Evolutionary conservation across 2,329 filamentous ascomycete genomes (phyloP).

Genomic region (Zymoseptoria tritici): DNA sequence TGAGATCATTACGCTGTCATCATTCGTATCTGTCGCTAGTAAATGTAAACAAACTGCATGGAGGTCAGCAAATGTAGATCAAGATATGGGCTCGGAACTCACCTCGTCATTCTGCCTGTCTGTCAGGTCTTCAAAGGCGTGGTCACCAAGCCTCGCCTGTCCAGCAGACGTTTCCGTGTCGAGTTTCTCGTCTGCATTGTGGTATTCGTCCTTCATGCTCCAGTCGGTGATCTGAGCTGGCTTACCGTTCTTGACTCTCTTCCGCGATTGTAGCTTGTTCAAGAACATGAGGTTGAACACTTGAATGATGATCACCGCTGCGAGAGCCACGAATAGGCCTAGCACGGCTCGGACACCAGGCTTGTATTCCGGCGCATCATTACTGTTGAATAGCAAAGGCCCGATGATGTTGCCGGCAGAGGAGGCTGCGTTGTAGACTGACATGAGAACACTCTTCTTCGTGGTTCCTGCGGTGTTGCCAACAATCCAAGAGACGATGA

Average conservation of each 20-base stretch:
- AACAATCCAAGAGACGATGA: conserved; percentile 62
- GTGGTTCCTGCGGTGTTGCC: conserved; percentile 61
- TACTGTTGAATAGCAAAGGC: conserved; percentile 52
- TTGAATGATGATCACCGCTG: conserved; percentile 48
- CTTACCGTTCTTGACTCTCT: conserved; percentile 54
- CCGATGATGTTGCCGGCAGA: conserved; percentile 60
- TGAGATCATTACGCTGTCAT: not conserved
- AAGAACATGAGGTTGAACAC: conserved; percentile 48
- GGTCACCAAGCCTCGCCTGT: conserved; percentile 36
- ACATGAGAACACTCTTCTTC: conserved; percentile 59
- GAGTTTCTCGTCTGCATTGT: conserved; percentile 23
- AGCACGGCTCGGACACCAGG: conserved; percentile 51
- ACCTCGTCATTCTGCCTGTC: conserved; percentile 34
- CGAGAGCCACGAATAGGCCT: conserved; percentile 48
- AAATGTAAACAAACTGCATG: conserved; percentile 31
- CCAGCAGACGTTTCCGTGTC: conserved; percentile 13
- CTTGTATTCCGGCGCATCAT: conserved; percentile 52
- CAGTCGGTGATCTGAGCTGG: conserved; percentile 51
- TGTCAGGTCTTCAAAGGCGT: conserved; percentile 54
- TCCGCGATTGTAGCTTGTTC: conserved; percentile 43
- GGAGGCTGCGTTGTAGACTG: conserved; percentile 55
- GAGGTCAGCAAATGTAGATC: not conserved
- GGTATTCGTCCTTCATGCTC: conserved; percentile 52
- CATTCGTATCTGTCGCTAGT: conserved; percentile 1
- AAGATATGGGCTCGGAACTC: not conserved